phyloP scores from a whole-genome alignment of 2,329 filamentous ascomycete species.

The Trichoderma semiorbis region DNA sequence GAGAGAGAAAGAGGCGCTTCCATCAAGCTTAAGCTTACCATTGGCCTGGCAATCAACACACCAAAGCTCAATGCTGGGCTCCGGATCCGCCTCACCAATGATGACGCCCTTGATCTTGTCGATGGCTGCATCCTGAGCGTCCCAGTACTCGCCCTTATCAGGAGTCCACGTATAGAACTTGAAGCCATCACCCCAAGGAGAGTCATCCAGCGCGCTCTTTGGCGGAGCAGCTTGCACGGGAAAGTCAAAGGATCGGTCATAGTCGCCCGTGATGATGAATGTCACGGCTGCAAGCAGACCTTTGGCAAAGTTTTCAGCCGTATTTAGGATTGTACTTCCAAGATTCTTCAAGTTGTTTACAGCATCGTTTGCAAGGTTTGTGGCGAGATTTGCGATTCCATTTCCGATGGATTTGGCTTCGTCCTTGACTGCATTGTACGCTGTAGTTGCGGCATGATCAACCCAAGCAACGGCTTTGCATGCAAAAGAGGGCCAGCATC shows the following conservation, averaged over 20 bases:
- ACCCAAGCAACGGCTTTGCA: not conserved
- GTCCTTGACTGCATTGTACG: not conserved
- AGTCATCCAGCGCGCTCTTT: not conserved
- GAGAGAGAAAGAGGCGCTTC: not conserved
- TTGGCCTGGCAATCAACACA: not conserved
- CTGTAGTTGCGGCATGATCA: not conserved
- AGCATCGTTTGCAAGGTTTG: not conserved
- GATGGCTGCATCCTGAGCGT: not conserved
- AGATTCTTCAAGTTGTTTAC: not conserved
- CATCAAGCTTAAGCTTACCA: not conserved
- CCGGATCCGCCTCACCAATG: not conserved
- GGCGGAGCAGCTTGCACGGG: not conserved
- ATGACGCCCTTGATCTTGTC: conserved; percentile 4
- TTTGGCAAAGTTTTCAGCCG: not conserved
- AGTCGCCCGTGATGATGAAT: not conserved
- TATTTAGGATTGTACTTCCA: not conserved
- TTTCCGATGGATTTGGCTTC: not conserved
- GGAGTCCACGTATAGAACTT: conserved; percentile 4
- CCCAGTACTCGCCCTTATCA: not conserved
- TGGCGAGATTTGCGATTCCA: not conserved
- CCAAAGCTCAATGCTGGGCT: conserved; percentile 3
- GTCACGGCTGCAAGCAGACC: not conserved
- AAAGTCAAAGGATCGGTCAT: not conserved
- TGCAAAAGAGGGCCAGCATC: not conserved
- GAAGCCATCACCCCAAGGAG: conserved; percentile 4